Conservation (phyloP, 2,329 filamentous ascomycete species). For the Neonectria punicea region DNA sequence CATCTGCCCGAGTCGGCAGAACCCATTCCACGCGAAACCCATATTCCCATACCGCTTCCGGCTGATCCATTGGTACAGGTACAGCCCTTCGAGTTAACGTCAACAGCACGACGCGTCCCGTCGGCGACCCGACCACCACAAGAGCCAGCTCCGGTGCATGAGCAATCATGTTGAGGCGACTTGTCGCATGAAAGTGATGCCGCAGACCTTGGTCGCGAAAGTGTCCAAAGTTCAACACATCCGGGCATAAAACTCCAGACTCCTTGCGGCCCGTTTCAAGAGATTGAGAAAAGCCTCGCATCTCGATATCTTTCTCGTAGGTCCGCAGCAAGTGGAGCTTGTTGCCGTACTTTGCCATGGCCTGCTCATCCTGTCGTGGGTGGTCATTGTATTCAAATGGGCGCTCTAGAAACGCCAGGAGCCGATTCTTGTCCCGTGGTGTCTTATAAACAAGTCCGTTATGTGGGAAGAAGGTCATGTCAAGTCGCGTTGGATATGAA, state of each 20-base stretch:
- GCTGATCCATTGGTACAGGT: constrained; percentile 34
- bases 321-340: constrained; percentile 57
- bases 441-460: constrained; percentile 37
- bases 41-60: constrained; percentile 46
- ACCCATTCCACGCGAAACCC: constrained; percentile 66
- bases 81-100: constrained; percentile 58
- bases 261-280: constrained; percentile 36
- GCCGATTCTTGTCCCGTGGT: constrained; percentile 21
- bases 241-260: constrained; percentile 46
- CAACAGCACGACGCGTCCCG: constrained; percentile 72
- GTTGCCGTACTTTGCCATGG: constrained; percentile 23
- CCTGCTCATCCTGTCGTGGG: constrained; percentile 17
- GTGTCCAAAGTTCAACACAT: constrained; percentile 42
- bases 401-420: constrained; percentile 39
- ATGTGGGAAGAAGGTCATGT: constrained; percentile 52
- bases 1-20: constrained; percentile 59
- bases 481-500: constrained; percentile 26
- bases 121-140: constrained; percentile 73
- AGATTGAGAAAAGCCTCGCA: constrained; percentile 50
- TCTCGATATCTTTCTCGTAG: constrained; percentile 60
- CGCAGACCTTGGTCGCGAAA: constrained; percentile 35
- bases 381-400: constrained; percentile 28
- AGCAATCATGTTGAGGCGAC: constrained; percentile 66
- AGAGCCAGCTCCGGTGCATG: constrained; percentile 77
- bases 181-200: constrained; percentile 49